Conservation (phyloP, 768 basidiomycete genomes). For the Phylloporus sp. region DNA sequence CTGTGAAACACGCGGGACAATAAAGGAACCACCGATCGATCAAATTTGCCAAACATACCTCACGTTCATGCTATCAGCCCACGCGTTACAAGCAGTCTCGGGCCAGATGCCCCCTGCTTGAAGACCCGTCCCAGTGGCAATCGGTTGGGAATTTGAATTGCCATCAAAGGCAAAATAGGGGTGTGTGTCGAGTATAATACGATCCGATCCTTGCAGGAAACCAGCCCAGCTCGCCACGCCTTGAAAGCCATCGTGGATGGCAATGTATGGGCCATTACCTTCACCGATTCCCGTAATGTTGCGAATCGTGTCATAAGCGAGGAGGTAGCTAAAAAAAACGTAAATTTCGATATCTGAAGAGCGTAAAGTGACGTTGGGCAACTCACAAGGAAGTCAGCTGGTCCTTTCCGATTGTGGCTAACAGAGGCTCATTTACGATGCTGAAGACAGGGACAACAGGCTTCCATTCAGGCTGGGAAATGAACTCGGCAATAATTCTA, state of each 20-base stretch:
- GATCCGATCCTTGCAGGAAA: constrained; percentile 57
- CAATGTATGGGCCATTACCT: constrained; percentile 55
- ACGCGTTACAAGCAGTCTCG: constrained; percentile 48
- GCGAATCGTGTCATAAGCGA: constrained; percentile 62
- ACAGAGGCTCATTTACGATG: constrained; percentile 60
- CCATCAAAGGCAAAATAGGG: constrained; percentile 63
- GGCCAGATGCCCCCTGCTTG: constrained; percentile 46
- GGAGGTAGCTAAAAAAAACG: constrained; percentile 44
- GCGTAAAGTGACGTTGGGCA: neutral
- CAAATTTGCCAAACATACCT: constrained; percentile 25
- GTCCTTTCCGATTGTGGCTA: constrained; percentile 49
- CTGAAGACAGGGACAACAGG: constrained; percentile 60
- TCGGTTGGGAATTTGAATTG: constrained; percentile 30
- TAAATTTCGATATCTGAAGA: neutral
- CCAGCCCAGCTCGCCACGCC: constrained; percentile 43
- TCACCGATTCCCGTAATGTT: constrained; percentile 69
- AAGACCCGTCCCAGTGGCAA: constrained; percentile 31
- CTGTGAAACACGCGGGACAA: constrained; percentile 22
- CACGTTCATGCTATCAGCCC: constrained; percentile 54
- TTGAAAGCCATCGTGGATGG: constrained; percentile 62
- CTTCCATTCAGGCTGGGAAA: constrained; percentile 69
- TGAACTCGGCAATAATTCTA: constrained; percentile 73
- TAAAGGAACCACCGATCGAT: neutral
- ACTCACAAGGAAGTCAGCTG: constrained; percentile 60
- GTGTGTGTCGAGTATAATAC: constrained; percentile 61